Evolutionary conservation across 306 rosid species (phyloP).

Genomic region (Prunus davidiana): DNA sequence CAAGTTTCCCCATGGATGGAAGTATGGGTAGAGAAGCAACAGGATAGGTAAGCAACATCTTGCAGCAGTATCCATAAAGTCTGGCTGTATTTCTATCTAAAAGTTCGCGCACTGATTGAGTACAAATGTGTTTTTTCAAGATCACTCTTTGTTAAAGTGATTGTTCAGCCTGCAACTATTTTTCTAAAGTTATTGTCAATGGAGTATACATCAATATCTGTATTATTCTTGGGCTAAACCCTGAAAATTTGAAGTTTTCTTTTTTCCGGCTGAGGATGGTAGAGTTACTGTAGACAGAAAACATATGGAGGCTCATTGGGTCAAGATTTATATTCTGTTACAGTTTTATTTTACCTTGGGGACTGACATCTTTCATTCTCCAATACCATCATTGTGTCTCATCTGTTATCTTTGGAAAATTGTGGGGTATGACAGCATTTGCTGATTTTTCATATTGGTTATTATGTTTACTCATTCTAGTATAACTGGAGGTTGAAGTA

Average conservation of each 20-base stretch:
- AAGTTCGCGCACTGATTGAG: neutral
- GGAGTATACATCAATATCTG: neutral
- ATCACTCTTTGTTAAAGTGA: neutral
- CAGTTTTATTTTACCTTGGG: neutral
- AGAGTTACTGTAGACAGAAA: neutral
- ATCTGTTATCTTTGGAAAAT: too few relatives aligned
- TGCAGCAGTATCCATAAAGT: neutral
- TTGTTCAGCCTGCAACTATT: neutral
- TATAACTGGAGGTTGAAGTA: too few relatives aligned
- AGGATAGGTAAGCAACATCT: conserved; percentile 47
- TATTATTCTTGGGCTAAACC: too few relatives aligned
- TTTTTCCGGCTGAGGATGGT: neutral
- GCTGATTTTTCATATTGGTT: neutral
- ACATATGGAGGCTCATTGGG: neutral
- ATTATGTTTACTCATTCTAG: neutral
- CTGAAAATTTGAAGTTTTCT: too few relatives aligned
- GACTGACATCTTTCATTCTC: too few relatives aligned
- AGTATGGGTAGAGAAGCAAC: conserved; percentile 83
- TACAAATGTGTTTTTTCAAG: neutral
- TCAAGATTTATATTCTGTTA: neutral
- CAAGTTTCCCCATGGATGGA: conserved; percentile 91
- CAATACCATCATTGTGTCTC: too few relatives aligned
- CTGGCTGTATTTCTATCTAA: neutral
- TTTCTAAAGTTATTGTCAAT: neutral
- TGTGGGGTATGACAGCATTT: too few relatives aligned